Evolutionary conservation across 345 rosid species (phyloP).

Genomic region (Populus alba): DNA sequence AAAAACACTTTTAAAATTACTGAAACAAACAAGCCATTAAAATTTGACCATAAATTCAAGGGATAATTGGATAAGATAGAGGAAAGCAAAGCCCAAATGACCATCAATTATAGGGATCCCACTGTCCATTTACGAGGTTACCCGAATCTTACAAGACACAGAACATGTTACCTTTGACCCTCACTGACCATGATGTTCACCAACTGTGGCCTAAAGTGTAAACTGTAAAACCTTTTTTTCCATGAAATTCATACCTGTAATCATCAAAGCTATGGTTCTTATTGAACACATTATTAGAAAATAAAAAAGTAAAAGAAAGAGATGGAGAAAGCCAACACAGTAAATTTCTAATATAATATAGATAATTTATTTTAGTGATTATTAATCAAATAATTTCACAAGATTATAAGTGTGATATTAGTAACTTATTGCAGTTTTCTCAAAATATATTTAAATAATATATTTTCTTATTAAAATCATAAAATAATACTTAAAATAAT

Average conservation of each 20-base stretch:
- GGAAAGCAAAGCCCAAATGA: not conserved
- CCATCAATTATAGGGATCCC: not conserved
- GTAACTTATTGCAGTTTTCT: too few species aligned
- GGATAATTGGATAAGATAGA: not conserved
- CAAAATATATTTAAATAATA: too few species aligned
- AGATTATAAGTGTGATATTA: too few species aligned
- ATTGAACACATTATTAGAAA: not conserved
- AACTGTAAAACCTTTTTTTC: not conserved
- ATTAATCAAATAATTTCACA: not conserved
- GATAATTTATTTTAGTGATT: too few species aligned
- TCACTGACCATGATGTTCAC: not conserved
- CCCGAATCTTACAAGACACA: not conserved
- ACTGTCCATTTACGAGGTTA: not conserved
- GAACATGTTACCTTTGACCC: not conserved
- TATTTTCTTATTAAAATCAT: too few species aligned
- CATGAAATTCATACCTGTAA: not conserved
- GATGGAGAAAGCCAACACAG: not conserved
- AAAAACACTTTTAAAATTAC: too few species aligned
- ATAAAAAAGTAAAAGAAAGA: not conserved
- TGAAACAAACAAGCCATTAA: too few species aligned
- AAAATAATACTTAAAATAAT: too few species aligned
- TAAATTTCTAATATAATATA: not conserved
- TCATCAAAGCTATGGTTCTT: not conserved
- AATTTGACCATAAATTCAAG: not conserved
- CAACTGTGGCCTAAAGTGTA: slow-evolving; percentile 3